Evolutionary conservation across 2,329 filamentous ascomycete species (phyloP).

Genomic region (Diaporthe ilicicola): DNA sequence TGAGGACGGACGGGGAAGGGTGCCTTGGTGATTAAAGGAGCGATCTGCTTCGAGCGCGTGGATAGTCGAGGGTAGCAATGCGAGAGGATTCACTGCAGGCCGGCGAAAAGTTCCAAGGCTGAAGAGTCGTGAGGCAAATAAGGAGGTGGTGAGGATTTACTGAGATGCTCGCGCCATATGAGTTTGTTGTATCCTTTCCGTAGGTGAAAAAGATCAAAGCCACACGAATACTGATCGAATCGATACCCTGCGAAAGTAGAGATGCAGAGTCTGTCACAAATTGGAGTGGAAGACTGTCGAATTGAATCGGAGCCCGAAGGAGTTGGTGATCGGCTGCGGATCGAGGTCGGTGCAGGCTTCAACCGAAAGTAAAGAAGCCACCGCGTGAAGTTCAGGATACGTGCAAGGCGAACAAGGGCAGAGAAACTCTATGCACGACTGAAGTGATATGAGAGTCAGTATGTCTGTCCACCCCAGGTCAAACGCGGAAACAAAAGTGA

Average conservation of each 20-base stretch:
- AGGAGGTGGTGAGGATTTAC: conserved; percentile 43
- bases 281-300: conserved; percentile 8
- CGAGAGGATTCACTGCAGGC: conserved; percentile 39
- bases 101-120: conserved; percentile 44
- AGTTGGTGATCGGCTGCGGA: neutral
- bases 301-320: conserved; percentile 19
- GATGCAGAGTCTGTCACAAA: neutral
- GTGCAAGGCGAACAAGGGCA: neutral
- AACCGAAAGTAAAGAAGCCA: neutral
- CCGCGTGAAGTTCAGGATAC: conserved; percentile 2
- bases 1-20: conserved; percentile 33
- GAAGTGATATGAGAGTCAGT: conserved; percentile 26
- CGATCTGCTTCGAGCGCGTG: conserved; percentile 52
- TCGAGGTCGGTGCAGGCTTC: conserved; percentile 2
- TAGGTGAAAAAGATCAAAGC: neutral
- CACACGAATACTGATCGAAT: neutral
- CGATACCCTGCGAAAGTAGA: conserved; percentile 16
- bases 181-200: conserved; percentile 31
- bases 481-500: conserved; percentile 2
- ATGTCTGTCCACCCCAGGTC: conserved; percentile 3
- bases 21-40: conserved; percentile 35
- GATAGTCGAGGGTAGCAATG: conserved; percentile 41
- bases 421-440: conserved; percentile 28
- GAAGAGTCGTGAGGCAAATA: conserved; percentile 44
- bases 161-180: conserved; percentile 49